Evolutionary conservation across 371 early-diverging fungal genomes (phyloP).

Genomic region (Conidiobolus incongruus): DNA sequence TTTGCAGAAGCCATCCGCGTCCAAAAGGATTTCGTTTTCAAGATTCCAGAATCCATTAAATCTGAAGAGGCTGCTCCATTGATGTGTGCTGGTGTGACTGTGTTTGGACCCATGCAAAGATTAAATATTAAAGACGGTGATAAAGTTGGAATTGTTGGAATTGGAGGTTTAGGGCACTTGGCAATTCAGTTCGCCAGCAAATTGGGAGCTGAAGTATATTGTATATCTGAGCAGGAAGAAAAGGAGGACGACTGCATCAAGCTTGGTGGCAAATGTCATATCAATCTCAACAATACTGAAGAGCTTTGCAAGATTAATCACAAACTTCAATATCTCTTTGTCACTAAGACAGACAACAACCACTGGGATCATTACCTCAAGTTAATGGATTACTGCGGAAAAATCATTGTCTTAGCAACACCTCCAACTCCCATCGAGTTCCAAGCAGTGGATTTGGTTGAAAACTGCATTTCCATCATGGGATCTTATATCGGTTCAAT

Average conservation of each 20-base stretch:
- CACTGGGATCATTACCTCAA: slow-evolving; percentile 20
- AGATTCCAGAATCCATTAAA: slow-evolving; percentile 22
- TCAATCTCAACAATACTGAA: slow-evolving; percentile 13
- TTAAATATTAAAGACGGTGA: slow-evolving; percentile 23
- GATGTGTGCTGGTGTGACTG: too few species aligned
- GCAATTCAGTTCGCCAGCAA: slow-evolving; percentile 35
- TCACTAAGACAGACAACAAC: slow-evolving; percentile 24
- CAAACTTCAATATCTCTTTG: slow-evolving; percentile 21
- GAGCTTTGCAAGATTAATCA: slow-evolving; percentile 7
- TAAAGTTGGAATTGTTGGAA: slow-evolving; percentile 39
- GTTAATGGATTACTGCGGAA: slow-evolving; percentile 24
- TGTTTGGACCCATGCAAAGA: slow-evolving; percentile 28
- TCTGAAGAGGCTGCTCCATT: slow-evolving; percentile 15
- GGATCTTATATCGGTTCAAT: slow-evolving; percentile 50
- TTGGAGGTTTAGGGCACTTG: slow-evolving; percentile 52
- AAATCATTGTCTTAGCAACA: slow-evolving; percentile 31
- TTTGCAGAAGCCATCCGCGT: too few species aligned
- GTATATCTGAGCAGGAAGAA: slow-evolving; percentile 19
- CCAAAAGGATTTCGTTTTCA: slow-evolving; percentile 20
- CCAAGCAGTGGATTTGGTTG: slow-evolving; percentile 16
- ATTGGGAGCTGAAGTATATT: slow-evolving; percentile 34
- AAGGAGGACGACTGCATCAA: slow-evolving; percentile 38
- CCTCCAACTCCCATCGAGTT: slow-evolving; percentile 30
- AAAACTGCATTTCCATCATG: slow-evolving; percentile 18
- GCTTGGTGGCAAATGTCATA: slow-evolving; percentile 35